Percentiles rank a stretch among this genome's conserved stretches.
These are phyloP conservation scores for Alternaria arborescens DNA, from an alignment of 2,329 filamentous ascomycete species.

Conservation along the genomic window DNA sequence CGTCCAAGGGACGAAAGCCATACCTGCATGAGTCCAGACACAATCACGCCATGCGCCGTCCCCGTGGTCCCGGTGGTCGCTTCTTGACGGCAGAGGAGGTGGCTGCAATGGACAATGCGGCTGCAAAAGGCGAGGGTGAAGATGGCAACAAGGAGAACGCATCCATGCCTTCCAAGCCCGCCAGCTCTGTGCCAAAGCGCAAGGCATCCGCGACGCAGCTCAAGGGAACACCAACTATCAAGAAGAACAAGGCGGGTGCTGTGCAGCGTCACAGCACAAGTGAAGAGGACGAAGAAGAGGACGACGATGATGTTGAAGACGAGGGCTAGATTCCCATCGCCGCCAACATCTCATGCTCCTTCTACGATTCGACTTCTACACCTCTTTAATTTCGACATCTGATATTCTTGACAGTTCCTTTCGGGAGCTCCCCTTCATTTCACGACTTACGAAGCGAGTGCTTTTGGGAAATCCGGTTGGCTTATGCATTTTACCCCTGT, in stretches of 20 bases:
- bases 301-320: constrained; percentile 62
- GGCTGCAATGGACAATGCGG: constrained; percentile 75
- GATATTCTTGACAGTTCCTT: constrained; percentile 28
- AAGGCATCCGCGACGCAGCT: constrained; percentile 44
- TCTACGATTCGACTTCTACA: constrained; percentile 22
- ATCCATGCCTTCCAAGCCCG: constrained; percentile 35
- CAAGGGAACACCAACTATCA: constrained; percentile 48
- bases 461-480: constrained; percentile 40
- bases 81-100: constrained; percentile 98
- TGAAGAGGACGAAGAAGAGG: constrained; percentile 62
- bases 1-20: constrained; percentile 93
- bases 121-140: constrained; percentile 36
- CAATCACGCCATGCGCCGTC: constrained; percentile 96
- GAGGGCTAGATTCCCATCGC: constrained; percentile 40
- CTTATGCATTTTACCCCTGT: constrained; percentile 44
- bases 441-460: constrained; percentile 52
- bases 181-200: constrained; percentile 39
- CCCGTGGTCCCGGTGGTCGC: constrained; percentile 89
- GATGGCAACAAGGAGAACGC: constrained; percentile 54
- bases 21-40: constrained; percentile 97
- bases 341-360: constrained; percentile 1
- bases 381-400: constrained; percentile 33
- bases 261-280: constrained; percentile 55
- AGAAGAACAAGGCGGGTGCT: constrained; percentile 60
- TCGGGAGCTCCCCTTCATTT: constrained; percentile 36